These are phyloP conservation scores for Posidonia oceanica DNA, from an alignment of 116 monocot species.

Conservation along the genomic window DNA sequence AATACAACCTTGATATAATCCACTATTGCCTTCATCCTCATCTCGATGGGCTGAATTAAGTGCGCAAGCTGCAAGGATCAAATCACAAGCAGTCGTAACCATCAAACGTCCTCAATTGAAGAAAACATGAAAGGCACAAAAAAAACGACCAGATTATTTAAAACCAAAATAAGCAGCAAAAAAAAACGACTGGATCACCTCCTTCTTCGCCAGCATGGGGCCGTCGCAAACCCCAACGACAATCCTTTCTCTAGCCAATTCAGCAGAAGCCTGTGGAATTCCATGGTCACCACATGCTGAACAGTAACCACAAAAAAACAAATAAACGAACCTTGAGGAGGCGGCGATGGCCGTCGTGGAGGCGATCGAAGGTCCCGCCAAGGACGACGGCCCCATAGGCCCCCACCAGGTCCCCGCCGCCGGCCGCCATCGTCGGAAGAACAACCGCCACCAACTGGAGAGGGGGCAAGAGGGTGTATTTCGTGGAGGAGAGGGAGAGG, in stretches of 20 bases:
- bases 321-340: constrained; percentile 37
- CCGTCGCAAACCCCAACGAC: constrained; percentile 44
- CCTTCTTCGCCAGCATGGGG: constrained; percentile 41
- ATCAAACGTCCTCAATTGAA: neutral
- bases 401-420: neutral
- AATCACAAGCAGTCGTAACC: neutral
- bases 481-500: neutral
- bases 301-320: neutral
- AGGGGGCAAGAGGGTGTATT: neutral
- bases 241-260: constrained; percentile 30
- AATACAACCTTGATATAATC: constrained; percentile 41
- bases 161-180: neutral
- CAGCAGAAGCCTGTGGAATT: constrained; percentile 30
- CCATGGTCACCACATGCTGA: too few species aligned
- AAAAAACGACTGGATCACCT: constrained; percentile 11
- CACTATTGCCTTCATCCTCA: constrained; percentile 35
- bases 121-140: neutral
- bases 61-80: constrained; percentile 32
- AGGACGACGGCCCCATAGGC: constrained; percentile 34
- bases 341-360: constrained; percentile 60
- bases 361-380: constrained; percentile 73
- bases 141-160: neutral
- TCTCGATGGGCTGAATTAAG: constrained; percentile 43
- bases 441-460: neutral
- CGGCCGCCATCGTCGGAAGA: neutral